Evolutionary conservation across 257 asterid genomes (phyloP), one percentile per base, ranked within the genome.

Genomic region (Petrea volubilis): DNA sequence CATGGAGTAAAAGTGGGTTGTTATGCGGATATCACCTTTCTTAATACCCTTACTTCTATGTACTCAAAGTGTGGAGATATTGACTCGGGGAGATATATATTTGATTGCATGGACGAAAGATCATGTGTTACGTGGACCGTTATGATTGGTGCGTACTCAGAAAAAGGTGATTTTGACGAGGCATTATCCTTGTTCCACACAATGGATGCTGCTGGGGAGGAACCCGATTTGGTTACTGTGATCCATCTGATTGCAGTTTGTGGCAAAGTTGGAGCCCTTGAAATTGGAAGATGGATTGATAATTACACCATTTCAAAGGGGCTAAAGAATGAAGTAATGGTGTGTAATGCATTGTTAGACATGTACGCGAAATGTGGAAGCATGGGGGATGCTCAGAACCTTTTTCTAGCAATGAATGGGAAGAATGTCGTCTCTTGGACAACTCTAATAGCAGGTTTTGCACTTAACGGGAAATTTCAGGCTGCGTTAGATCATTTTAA

Each of bases 361-460:
- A 92, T 89, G 98, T 89, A 89, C 33, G 73, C 79, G 1, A 92
- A 89, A 74, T 86, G 96, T 68, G 96, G 96, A 44, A 84, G 88
- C 79, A 21, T 82, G 63, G 86, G 51, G 44, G 76, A 81, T 44
- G 95, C 95, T 66, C 80, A 75, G 38, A 49, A 52, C 57, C 87
- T 90, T 43, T 90, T 92, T 61, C 27, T n/a, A 51, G 13, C 78
- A 0, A 88, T 85, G 86, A 46, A 36, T 0, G 77, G 64, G 50
- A 86, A 68, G 73, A 80, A 84, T 0, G 57, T 85, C 2, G 81
- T 92, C 56, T 87, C 96, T 31, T 90, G 95, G 96, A 92, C 96
- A 7, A 74, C 88, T 67, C 77, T 92, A 81, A 84, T 92, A 43
- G 58, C 86, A 0, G 96, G 97, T 41, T 79, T 70, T 25, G 96